Evolutionary conservation across 345 rosid species (phyloP).

Genomic region (Hevea brasiliensis): DNA sequence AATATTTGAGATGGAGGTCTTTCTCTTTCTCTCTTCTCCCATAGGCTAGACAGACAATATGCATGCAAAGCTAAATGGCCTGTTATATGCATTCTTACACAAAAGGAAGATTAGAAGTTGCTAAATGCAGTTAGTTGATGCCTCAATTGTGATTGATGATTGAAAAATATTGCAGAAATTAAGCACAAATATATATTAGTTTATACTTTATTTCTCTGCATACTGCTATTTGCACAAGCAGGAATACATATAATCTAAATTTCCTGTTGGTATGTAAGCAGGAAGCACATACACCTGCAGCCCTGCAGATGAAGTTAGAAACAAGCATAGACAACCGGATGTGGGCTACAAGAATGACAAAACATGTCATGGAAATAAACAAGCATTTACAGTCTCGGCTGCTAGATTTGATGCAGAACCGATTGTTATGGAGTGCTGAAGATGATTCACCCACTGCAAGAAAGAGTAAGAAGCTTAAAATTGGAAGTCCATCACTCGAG

Average conservation of each 20-base stretch:
- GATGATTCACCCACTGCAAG: not conserved
- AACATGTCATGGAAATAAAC: conserved; percentile 51
- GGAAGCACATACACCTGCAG: conserved; percentile 38
- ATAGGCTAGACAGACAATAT: not conserved
- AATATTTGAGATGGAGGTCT: conserved; percentile 44
- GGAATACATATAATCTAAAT: not conserved
- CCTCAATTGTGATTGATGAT: not conserved
- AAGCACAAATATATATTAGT: not conserved
- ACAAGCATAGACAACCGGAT: conserved; percentile 27
- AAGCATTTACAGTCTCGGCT: conserved; percentile 43
- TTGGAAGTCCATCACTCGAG: conserved; percentile 1
- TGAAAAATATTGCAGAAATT: not conserved
- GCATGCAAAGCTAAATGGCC: not conserved
- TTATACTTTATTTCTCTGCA: not conserved
- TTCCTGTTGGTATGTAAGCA: conserved; percentile 26
- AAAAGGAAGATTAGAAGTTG: not conserved
- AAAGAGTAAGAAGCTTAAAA: conserved; percentile 31
- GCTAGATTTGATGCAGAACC: conserved; percentile 43
- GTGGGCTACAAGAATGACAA: conserved; percentile 45
- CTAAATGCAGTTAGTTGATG: not conserved
- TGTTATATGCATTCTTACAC: not conserved
- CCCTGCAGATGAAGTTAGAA: conserved; percentile 43
- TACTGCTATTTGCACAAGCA: not conserved
- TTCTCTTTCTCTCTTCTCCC: not conserved
- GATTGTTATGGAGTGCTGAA: conserved; percentile 22